Evolutionary conservation across 2,329 filamentous ascomycete genomes (phyloP).

Genomic region (Botryotinia globosa): DNA sequence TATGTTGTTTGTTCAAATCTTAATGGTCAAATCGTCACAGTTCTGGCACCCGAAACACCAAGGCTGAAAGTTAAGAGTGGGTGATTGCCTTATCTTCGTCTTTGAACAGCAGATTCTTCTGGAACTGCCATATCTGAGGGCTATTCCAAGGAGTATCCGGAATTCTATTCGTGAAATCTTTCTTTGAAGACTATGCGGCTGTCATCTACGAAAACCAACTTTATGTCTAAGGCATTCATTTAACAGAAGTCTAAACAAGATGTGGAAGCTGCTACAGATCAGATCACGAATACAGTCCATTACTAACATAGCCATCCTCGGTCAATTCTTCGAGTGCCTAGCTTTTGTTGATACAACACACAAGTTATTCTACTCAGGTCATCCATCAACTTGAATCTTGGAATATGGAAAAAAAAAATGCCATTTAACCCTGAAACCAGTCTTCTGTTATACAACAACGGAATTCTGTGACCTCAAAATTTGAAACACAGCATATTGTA

Average conservation of each 20-base stretch:
- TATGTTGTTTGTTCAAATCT: no score
- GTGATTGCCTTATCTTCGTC: no score
- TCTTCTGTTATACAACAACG: not conserved
- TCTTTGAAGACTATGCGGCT: not conserved
- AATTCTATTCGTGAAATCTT: no score
- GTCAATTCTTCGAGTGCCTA: not conserved
- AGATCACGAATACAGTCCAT: no score
- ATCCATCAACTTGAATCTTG: not conserved
- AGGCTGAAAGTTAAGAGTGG: not conserved
- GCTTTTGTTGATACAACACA: not conserved
- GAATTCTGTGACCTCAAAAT: no score
- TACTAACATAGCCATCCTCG: not conserved
- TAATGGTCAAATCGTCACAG: not conserved
- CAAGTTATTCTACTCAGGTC: no score
- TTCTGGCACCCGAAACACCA: not conserved
- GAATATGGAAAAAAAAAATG: not conserved
- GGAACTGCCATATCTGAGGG: no score
- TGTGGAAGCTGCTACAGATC: not conserved
- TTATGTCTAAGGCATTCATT: not conserved
- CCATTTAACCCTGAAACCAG: not conserved
- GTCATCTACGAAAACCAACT: not conserved
- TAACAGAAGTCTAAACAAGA: no score
- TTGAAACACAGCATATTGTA: not conserved
- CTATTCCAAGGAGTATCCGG: accelerated
- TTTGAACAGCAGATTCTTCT: no score